phyloP scores from a whole-genome alignment of 495 filamentous ascomycete species.

The Hypoxylon rickii region DNA sequence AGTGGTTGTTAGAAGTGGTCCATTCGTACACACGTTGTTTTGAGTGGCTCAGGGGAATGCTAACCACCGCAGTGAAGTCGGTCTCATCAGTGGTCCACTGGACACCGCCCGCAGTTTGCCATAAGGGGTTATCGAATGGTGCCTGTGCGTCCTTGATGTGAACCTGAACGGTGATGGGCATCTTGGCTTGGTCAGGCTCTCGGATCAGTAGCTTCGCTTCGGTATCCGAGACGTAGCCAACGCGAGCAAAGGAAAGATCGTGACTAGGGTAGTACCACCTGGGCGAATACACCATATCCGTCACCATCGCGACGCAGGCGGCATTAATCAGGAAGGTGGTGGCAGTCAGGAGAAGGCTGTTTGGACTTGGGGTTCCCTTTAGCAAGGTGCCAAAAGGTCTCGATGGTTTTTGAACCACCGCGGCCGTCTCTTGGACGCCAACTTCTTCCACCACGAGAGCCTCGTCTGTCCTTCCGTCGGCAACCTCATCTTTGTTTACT shows the following conservation, averaged over 20 bases:
- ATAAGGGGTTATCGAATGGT: conserved; percentile 55
- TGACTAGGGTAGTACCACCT: conserved; percentile 66
- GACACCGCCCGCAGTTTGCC: conserved; percentile 69
- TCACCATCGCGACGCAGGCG: conserved; percentile 63
- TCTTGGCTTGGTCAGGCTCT: conserved; percentile 73
- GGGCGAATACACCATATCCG: conserved; percentile 76
- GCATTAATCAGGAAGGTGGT: conserved; percentile 73
- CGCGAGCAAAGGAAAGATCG: conserved; percentile 80
- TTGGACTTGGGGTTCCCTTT: conserved; percentile 75
- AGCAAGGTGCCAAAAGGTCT: conserved; percentile 66
- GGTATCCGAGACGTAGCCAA: conserved; percentile 83
- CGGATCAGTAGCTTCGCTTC: conserved; percentile 82
- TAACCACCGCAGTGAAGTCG: conserved; percentile 76
- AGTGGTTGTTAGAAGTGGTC: conserved; percentile 78
- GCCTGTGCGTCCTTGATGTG: conserved; percentile 52
- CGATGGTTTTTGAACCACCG: conserved; percentile 46
- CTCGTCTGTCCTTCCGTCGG: conserved; percentile 34
- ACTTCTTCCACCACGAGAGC: conserved; percentile 51
- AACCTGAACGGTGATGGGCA: conserved; percentile 72
- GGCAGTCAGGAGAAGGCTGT: conserved; percentile 58
- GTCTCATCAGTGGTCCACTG: conserved; percentile 70
- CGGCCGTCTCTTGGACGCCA: conserved; percentile 55
- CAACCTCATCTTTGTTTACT: conserved; percentile 36
- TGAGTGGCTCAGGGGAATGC: conserved; percentile 54
- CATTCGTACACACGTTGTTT: conserved; percentile 75